phyloP scores from a whole-genome alignment of 805 yeast genomes.

The Ogataea sp. region DNA sequence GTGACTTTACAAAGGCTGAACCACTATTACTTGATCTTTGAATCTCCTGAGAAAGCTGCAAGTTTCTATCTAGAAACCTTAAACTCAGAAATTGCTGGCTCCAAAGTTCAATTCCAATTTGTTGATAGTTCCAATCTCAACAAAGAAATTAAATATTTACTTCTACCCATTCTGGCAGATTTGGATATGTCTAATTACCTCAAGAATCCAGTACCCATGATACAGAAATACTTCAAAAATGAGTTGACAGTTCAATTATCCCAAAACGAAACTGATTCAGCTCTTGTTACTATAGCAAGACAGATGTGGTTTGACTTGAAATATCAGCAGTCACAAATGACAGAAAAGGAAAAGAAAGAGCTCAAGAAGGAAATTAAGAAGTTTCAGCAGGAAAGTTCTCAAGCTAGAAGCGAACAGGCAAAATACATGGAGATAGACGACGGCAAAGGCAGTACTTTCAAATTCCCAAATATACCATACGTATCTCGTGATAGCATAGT shows the following conservation, averaged over 20 bases:
- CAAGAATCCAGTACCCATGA: conserved; percentile 1
- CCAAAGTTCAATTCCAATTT: conserved; percentile 37
- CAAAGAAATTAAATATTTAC: conserved; percentile 12
- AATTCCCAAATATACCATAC: conserved; percentile 1
- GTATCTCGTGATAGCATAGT: conserved; percentile 25
- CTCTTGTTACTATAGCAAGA: conserved; percentile 2
- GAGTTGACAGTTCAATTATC: conserved; percentile 1
- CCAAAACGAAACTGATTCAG: not conserved
- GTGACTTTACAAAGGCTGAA: conserved; percentile 34
- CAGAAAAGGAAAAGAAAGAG: not conserved
- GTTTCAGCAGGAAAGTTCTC: not conserved
- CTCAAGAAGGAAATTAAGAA: not conserved
- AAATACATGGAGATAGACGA: not conserved
- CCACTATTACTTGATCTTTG: conserved; percentile 48
- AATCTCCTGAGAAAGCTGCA: conserved; percentile 38
- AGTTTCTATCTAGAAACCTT: conserved; percentile 42
- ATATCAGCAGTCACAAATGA: not conserved
- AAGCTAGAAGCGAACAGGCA: not conserved
- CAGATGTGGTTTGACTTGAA: not conserved
- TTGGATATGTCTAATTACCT: conserved; percentile 5
- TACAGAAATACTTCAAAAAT: not conserved
- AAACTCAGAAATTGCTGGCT: conserved; percentile 43
- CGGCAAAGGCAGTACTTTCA: not conserved
- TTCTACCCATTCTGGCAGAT: conserved; percentile 14
- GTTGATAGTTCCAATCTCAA: conserved; percentile 26